Evolutionary conservation across 495 filamentous ascomycete genomes (phyloP), one percentile per base, ranked within the genome.

Genomic region (Penicillium bovifimosum): DNA sequence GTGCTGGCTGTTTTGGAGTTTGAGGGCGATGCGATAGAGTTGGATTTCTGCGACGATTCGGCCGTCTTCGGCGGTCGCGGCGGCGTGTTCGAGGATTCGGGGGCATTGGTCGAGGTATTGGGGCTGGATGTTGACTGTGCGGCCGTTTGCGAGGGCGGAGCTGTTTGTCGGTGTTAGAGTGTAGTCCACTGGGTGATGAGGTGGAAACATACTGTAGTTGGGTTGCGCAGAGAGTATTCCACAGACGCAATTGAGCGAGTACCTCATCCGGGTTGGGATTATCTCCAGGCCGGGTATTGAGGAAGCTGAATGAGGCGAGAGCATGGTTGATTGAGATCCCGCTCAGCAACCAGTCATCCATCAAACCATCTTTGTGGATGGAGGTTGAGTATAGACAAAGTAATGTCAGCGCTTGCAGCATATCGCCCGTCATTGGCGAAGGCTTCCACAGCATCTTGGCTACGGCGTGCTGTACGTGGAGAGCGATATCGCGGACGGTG

Each of bases 291-390:
- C 45, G 36, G 26, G 50, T 52, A 42, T 65, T 65, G 28, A 71
- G 58, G 35, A 71, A 70, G 18, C 54, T 55, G 53, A 73, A 69
- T 27, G 68, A 64, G 29, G 61, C 55, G 9, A 68, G 59, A 17
- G 68, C 68, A 60, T 73, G 70, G 47, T 73, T 68, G 52, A 73
- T 69, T 20, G 68, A 68, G 54, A 69, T 67, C 59, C 68, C 68
- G 57, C 70, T 73, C 62, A 73, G 49, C 29, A 73, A 60, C 70
- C 70, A 73, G 60, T 67, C 68, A 41, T 73, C 70, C 54, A 73
- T 69, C 26, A 65, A 65, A 5, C 62, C 56, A 29, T 68, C 68
- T 47, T 67, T 70, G 17, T 71, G 67, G 7, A 67, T 62, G 5
- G 67, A 63, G 17, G 65, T 61, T 27, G 66, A 63, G 52, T 69